These are phyloP conservation scores for Aplosporella prunicola DNA, from an alignment of 2,329 filamentous ascomycete species.

Conservation along the genomic window DNA sequence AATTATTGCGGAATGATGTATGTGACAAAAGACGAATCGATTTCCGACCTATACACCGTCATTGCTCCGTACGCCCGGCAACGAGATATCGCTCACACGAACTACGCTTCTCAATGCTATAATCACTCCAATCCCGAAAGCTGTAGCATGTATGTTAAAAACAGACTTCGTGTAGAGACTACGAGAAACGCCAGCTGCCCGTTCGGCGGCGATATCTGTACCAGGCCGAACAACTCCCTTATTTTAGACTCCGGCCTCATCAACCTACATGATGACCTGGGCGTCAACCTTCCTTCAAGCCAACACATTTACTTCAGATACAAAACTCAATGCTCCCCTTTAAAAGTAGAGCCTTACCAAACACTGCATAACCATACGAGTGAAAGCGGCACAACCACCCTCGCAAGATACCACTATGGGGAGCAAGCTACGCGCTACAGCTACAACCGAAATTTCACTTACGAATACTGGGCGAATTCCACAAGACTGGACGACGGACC, in stretches of 20 bases:
- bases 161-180: not conserved
- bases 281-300: constrained; percentile 17
- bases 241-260: constrained; percentile 18
- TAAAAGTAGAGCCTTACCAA: constrained; percentile 1
- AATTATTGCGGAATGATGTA: not conserved
- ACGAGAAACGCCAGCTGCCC: constrained; percentile 14
- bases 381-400: not conserved
- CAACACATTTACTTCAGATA: constrained; percentile 12
- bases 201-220: constrained; percentile 16
- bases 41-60: not conserved
- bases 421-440: not conserved
- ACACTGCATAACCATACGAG: not conserved
- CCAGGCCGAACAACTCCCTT: constrained; percentile 12
- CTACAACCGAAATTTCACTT: not conserved
- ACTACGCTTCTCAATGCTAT: constrained; percentile 8
- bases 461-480: constrained; percentile 3
- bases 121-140: constrained; percentile 7
- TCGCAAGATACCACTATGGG: constrained; percentile 2
- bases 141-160: constrained; percentile 15
- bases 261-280: constrained; percentile 18
- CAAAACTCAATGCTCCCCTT: not conserved
- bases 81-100: not conserved
- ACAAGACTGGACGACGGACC: not conserved
- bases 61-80: not conserved
- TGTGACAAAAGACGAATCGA: not conserved